Evolutionary conservation across 1,284 basidiomycete species (phyloP).

Genomic region (Kalmanozyma brasiliensis): DNA sequence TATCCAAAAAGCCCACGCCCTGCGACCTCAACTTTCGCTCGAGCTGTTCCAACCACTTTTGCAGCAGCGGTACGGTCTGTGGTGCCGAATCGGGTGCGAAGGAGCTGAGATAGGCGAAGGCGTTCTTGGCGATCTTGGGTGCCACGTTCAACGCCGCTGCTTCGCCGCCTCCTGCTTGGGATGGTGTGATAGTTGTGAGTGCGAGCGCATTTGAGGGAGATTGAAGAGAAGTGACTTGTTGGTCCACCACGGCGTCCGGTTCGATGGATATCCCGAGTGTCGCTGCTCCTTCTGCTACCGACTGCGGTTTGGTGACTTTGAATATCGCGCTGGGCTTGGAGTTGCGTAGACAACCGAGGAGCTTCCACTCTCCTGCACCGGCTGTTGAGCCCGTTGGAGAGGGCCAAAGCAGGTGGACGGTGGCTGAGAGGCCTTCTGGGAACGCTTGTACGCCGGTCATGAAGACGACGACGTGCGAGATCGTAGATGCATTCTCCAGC

Average conservation of each 20-base stretch:
- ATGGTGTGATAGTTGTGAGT: conserved; percentile 8
- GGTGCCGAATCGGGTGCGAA: conserved; percentile 65
- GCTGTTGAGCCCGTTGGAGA: neutral
- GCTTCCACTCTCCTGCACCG: conserved; percentile 45
- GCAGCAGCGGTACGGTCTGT: conserved; percentile 62
- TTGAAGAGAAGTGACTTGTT: conserved; percentile 46
- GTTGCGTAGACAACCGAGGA: conserved; percentile 61
- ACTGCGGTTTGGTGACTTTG: conserved; percentile 13
- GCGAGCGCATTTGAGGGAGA: neutral
- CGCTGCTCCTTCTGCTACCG: conserved; percentile 24
- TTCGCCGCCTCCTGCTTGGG: conserved; percentile 1
- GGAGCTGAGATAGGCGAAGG: conserved; percentile 61
- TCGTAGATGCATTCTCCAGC: conserved; percentile 51
- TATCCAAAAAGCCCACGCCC: conserved; percentile 55
- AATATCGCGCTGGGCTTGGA: conserved; percentile 66
- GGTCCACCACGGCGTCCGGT: conserved; percentile 52
- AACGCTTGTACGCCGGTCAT: conserved; percentile 65
- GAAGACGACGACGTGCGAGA: conserved; percentile 64
- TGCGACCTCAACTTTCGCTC: conserved; percentile 62
- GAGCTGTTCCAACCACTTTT: conserved; percentile 66
- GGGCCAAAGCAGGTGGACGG: conserved; percentile 64
- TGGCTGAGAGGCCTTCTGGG: conserved; percentile 61
- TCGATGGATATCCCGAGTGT: conserved; percentile 64
- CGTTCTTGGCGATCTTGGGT: conserved; percentile 62
- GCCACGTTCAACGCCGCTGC: conserved; percentile 44